Base-by-base conservation (phyloP, 495 filamentous ascomycete genomes). In the Ascobolus immersus region DNA sequence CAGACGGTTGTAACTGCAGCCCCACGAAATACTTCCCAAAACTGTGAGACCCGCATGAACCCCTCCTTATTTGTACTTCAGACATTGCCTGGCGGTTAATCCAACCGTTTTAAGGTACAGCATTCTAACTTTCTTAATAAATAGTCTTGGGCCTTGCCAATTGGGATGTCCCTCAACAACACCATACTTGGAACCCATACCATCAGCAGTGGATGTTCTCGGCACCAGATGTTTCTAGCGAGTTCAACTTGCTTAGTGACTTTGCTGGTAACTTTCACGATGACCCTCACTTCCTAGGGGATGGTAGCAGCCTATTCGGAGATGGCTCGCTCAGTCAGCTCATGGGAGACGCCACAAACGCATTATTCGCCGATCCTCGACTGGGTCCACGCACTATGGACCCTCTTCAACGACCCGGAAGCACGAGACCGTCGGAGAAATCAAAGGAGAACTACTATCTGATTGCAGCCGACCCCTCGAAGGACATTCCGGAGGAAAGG, bases 141-240 rank as follows among this genome's bases (percentile, higher is more conserved):
- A 37, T 39, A 76, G 73, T 65, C 43, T 54, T 69, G 51, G 66
- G 64, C 33, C 70, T 72, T 51, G 66, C 61, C 49, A 63, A 73
- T 42, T 73, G 71, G 75, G 65, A 48, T 44, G 56, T 67, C 33
- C 39, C 42, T 34, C 46, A 50, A 29, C 45, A 48, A 28, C 34
- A 36, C 25, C 37, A 46, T 15, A 40, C 31, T 31, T 50, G 28
- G 28, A 50, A 50, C 31, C 47, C 47, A 28, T 79, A 81, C 45
- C 77, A 93, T 55, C 76, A 80, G 35, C 81, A 74, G 43, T 93
- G 86, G 57, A 81, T 91, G 75, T 84, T 93, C 56, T 78, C 77
- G 51, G 72, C 80, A 17, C 78, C 78, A 37, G 86, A 99, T 52
- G 75, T 91, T 39, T 79, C 76, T 19, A 81, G 78, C 52, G 86